Percentiles rank a stretch among this genome's conserved stretches.
phyloP scores from a whole-genome alignment of 2,329 filamentous ascomycete genomes.

The Fusarium sp. region DNA sequence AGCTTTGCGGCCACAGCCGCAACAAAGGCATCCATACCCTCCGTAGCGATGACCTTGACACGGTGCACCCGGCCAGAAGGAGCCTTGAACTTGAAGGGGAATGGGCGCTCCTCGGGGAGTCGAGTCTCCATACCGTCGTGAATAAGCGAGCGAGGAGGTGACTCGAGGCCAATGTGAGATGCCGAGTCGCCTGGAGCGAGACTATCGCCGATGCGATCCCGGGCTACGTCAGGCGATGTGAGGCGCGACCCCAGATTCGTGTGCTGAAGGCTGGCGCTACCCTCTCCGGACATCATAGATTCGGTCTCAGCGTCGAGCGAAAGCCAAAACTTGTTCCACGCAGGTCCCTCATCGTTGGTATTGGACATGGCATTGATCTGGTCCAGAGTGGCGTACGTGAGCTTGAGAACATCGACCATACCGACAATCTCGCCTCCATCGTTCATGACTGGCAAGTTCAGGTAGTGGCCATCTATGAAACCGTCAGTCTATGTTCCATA shows the following conservation, averaged over 20 bases:
- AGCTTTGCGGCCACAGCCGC: conserved; percentile 84
- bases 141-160: conserved; percentile 75
- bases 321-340: conserved; percentile 99
- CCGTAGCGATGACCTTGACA: conserved; percentile 83
- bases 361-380: conserved; percentile 97
- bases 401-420: conserved; percentile 98
- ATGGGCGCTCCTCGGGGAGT: conserved; percentile 78
- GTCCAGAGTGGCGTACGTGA: conserved; percentile 97
- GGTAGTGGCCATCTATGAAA: conserved; percentile 90
- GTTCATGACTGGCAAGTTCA: conserved; percentile 99
- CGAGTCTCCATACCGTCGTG: conserved; percentile 63
- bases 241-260: conserved; percentile 76
- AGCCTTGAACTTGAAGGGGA: conserved; percentile 99
- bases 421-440: conserved; percentile 96
- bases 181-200: conserved; percentile 94
- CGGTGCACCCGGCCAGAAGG: conserved; percentile 95
- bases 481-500: conserved; percentile 21
- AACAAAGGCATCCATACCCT: conserved; percentile 85
- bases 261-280: conserved; percentile 77
- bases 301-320: conserved; percentile 95
- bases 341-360: conserved; percentile 90
- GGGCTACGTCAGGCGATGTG: conserved; percentile 82
- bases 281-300: conserved; percentile 94
- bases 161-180: conserved; percentile 88
- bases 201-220: conserved; percentile 81